A percentile compares a stretch with the other conserved stretches of the same genome.
Conservation (phyloP, 345 rosid species). For the Populus pruinosa region DNA sequence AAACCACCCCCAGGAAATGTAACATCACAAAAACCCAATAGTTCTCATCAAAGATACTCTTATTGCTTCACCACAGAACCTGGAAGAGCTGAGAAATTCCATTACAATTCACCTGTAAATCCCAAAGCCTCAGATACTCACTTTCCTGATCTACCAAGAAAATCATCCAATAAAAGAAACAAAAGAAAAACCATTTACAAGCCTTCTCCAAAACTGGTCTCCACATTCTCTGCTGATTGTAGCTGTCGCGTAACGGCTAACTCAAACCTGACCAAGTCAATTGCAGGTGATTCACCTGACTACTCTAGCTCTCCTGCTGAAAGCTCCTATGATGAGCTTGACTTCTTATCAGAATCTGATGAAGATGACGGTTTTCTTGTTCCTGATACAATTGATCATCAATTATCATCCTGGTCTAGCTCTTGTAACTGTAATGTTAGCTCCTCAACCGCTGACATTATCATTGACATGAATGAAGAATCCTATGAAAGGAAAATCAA, state of each 20-base stretch:
- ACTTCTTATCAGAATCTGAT: slow-evolving; percentile 25
- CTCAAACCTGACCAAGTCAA: background rate
- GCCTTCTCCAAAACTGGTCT: slow-evolving; percentile 31
- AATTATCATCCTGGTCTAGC: slow-evolving; percentile 10
- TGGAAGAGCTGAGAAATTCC: slow-evolving; percentile 31
- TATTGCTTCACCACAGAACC: slow-evolving; percentile 9
- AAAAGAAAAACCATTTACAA: slow-evolving; percentile 26
- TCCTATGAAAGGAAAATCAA: slow-evolving; percentile 7
- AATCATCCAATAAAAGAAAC: slow-evolving; percentile 12
- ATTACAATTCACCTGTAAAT: slow-evolving; percentile 12
- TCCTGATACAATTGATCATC: slow-evolving; percentile 13
- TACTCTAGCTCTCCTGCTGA: slow-evolving; percentile 29
- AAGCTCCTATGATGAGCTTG: slow-evolving; percentile 30
- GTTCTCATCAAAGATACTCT: slow-evolving; percentile 14
- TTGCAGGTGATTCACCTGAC: slow-evolving; percentile 23
- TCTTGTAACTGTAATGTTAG: slow-evolving; percentile 29
- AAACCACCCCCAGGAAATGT: background rate
- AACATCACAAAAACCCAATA: slow-evolving; percentile 6
- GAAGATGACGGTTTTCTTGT: slow-evolving; percentile 20
- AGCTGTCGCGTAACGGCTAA: background rate
- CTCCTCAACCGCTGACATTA: slow-evolving; percentile 40
- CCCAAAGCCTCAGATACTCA: slow-evolving; percentile 19
- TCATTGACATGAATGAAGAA: slow-evolving; percentile 36
- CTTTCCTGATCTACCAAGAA: slow-evolving; percentile 17
- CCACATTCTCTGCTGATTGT: slow-evolving; percentile 13